These are phyloP conservation scores for Boechera stricta DNA, from an alignment of 345 rosid genomes.

Conservation along the genomic window DNA sequence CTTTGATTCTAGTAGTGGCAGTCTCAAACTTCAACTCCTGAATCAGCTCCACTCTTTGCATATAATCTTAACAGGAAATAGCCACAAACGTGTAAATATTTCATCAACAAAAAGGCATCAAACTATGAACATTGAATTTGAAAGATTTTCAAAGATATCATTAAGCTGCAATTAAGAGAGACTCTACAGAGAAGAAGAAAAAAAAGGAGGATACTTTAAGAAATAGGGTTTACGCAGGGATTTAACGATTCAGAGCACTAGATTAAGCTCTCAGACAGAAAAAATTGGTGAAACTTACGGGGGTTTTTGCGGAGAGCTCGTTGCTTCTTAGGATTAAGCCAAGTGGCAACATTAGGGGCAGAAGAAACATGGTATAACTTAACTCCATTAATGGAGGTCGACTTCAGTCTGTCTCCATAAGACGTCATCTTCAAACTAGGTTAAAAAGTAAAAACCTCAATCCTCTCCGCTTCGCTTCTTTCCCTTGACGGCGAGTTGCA, in stretches of 20 bases:
- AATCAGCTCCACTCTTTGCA: conserved; percentile 55
- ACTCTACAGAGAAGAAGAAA: not conserved
- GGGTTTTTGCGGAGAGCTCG: conserved; percentile 76
- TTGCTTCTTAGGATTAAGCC: conserved; percentile 80
- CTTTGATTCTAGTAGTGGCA: conserved; percentile 77
- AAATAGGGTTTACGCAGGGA: conserved; percentile 7
- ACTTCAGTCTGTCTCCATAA: conserved; percentile 73
- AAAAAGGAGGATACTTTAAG: conserved; percentile 20
- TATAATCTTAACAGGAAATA: conserved; percentile 41
- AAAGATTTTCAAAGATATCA: not conserved
- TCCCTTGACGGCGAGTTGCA: conserved; percentile 28
- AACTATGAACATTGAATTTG: not conserved
- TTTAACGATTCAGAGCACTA: not conserved
- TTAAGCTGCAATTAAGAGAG: not conserved
- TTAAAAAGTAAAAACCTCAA: not conserved
- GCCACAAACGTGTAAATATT: not conserved
- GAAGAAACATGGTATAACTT: conserved; percentile 74
- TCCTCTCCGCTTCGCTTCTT: conserved; percentile 10
- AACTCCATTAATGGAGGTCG: conserved; percentile 78
- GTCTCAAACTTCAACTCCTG: conserved; percentile 89
- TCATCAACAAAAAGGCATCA: conserved; percentile 18
- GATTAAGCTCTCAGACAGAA: not conserved
- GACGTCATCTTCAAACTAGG: conserved; percentile 53
- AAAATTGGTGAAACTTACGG: conserved; percentile 42
- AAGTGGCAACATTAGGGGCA: conserved; percentile 66